Base-by-base conservation (phyloP, 192 early-diverging fungal genomes). In the Phlyctochytrium planicorne region DNA sequence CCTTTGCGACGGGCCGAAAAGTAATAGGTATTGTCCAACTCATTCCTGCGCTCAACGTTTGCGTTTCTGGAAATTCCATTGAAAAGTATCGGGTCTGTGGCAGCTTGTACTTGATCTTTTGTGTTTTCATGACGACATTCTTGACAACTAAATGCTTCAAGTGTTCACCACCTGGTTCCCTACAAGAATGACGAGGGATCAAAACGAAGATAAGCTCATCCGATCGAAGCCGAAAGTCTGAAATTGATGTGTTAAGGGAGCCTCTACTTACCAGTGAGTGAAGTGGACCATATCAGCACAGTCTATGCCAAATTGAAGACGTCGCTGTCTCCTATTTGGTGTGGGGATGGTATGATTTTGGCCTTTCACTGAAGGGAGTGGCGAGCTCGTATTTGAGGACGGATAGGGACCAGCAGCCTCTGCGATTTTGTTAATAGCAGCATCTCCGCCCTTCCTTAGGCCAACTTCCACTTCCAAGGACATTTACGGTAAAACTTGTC, bases 51-150 rank as follows among this genome's bases (percentile, higher is more conserved):
- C 71, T 73, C n/a, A 86, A 69, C 2, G 84, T 84, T 20, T 75
- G 68, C 0, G 82, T 86, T 63, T 86, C 82, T 2, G 84, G 84
- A 69, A 86, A 86, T 31, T 86, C 80, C 73, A 86, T 77, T 25
- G 80, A 82, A 64, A 86, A 86, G 67, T 81, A 82, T 56, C 74
- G 64, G 3, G 84, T 84, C 71, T 81, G 63, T n/a, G 84, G 84
- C 2, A 86, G 75, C 35, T 77, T 78, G 72, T 86, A 86, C 66
- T 74, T 76, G 60, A 86, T 86, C 67, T 86, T 86, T 63, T 85
- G 84, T 2, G 84, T 86, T 52, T 84, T 84, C 83, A 84, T 84
- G 53, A 78, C 80, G 6, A 84, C 83, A 60, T 84, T 84, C 53
- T 84, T 84, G 37, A 84, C 69, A 31, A 76, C 57, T 3, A 84